Base-by-base conservation (phyloP, 805 yeast genomes). In the Spathaspora hagerdaliae region DNA sequence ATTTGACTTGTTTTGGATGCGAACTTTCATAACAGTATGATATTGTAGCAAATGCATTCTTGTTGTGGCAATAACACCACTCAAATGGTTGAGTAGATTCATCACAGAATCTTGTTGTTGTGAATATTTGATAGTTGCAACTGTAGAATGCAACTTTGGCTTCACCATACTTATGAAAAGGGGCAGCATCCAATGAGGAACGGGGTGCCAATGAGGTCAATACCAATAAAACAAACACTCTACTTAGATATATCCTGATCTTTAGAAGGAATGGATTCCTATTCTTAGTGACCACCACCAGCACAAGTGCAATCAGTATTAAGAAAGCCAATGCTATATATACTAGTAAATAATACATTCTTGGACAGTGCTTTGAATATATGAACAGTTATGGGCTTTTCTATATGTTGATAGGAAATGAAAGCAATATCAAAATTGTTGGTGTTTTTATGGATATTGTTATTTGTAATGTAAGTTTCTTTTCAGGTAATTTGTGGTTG, bases 11-110 rank as follows among this genome's bases (percentile, higher is more conserved):
- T 1, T 49, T 35, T 3, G 60, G 59, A 43, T 59, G 59, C 1
- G 62, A 66, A 6, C 47, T 41, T 7, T 46, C 42, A 44, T 63
- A 67, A 50, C 75, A 70, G 50, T 61, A 63, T 6, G 72, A 60
- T 38, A 68, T 63, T 3, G 73, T 64, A 19, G 74, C 64, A 50
- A 70, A 52, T 1, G 72, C 71, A 38, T 58, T 54, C 6, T 50
- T 46, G 42, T 66, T 61, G n/a, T 41, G 45, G 47, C 73, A 67
- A 33, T 51, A 47, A 46, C 71, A 65, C 13, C 40, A 46, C 38
- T 36, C 44, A 27, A 31, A 27, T 2, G 39, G 36, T 26, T 40
- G 35, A 27, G 14, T 15, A 9, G 48, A 27, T 8, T 44, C 50
- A 9, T 46, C 46, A 41, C 71, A 65, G 39, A 63, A 64, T 10